Evolutionary conservation across 2,329 filamentous ascomycete species (phyloP), one percentile per base, ranked within the genome.

Genomic region (Colletotrichum gigasporum): DNA sequence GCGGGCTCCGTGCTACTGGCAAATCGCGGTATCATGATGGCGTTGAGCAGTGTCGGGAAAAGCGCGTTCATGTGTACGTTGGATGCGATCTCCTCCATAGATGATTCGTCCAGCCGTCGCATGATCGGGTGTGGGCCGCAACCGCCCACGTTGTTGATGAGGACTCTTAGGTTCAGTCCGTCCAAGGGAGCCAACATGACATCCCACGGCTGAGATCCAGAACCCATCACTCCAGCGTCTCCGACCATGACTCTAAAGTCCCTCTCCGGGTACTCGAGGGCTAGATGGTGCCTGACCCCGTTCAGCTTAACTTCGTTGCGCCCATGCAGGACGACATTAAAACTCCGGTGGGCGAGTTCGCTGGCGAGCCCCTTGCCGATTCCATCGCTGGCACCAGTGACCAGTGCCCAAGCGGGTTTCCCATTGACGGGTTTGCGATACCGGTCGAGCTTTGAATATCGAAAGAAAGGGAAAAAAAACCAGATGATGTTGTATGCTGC

Each of bases 291-390:
- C n/a, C 75, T 71, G n/a, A 84, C 74, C 1, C 58, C 58, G 2
- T 77, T 69, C 3, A 89, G 77, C 68, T 87, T 88, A 3, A 73
- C 65, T 2, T 68, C 66, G 63, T 85, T 85, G 34, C 85, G 82
- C n/a, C 86, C 85, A 65, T 89, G 86, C 8, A 89, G 70, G 14
- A 88, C 76, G 32, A 89, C 77, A 68, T 86, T 84, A 79, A 88
- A 87, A 47, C 84, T 83, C 12, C 73, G 74, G 0, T 68, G 63
- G 16, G 82, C 82, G n/a, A 89, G 81, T 68, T 85, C 82, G 57
- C 81, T 72, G 3, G 80, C 79, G 63, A 87, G 81, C 0, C 75
- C 81, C 26, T 75, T 75, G 10, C 87, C 86, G 37, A 88, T 87
- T 18, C 86, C 87, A 45, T 85, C 84, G 12, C 78, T 83, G 16